Conservation (phyloP, 805 yeast species). For the Candida xiaguanensis region DNA sequence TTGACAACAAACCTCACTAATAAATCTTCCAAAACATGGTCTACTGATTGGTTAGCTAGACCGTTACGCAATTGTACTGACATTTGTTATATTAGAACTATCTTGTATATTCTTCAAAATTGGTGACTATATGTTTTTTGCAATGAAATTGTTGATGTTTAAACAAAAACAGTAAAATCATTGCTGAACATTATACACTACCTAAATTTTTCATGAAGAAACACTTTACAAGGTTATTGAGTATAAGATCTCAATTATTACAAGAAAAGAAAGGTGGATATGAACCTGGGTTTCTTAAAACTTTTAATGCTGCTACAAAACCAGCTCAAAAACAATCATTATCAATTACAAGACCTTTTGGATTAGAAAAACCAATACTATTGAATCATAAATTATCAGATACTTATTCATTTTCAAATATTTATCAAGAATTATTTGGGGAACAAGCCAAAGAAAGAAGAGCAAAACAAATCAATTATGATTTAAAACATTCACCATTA, state of each 20-base stretch:
- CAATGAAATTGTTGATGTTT: constrained; percentile 2
- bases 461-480: constrained; percentile 38
- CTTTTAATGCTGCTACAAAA: constrained; percentile 34
- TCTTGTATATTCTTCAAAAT: not conserved
- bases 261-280: constrained; percentile 2
- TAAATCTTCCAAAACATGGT: constrained; percentile 77
- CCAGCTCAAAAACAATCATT: constrained; percentile 34
- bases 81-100: constrained; percentile 35
- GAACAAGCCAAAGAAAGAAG: constrained; percentile 34
- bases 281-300: constrained; percentile 33
- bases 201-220: constrained; percentile 4
- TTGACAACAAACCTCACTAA: constrained; percentile 87
- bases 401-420: constrained; percentile 14
- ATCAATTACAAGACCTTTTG: constrained; percentile 35
- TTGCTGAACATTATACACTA: constrained; percentile 1
- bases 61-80: constrained; percentile 55
- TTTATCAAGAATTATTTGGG: constrained; percentile 26
- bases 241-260: not conserved
- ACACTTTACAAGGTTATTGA: not conserved
- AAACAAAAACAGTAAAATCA: constrained; percentile 1
- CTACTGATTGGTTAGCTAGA: constrained; percentile 62
- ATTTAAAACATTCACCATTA: constrained; percentile 40
- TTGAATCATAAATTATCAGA: constrained; percentile 20
- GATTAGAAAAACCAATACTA: constrained; percentile 28
- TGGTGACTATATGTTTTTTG: no score